phyloP scores from a whole-genome alignment of 306 rosid genomes.

The Fagus crenata region DNA sequence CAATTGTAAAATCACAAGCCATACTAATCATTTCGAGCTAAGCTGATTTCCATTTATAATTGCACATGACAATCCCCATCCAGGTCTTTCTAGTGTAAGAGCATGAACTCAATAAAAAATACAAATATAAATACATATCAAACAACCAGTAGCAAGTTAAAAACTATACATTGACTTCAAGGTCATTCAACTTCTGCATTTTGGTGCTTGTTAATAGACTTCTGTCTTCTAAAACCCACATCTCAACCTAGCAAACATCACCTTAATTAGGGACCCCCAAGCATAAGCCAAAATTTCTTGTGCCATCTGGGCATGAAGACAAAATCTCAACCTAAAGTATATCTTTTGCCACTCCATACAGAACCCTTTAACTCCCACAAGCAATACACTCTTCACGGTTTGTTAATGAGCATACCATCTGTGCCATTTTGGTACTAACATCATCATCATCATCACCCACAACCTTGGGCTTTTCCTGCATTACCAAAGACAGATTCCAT shows the following conservation, averaged over 20 bases:
- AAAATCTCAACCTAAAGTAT: background rate
- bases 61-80: background rate
- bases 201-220: background rate
- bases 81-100: background rate
- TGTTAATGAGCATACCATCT: slow-evolving; percentile 83
- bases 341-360: background rate
- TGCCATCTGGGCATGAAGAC: background rate
- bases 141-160: slow-evolving; percentile 3
- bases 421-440: slow-evolving; percentile 64
- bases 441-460: slow-evolving; percentile 50
- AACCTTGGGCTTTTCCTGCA: slow-evolving; percentile 48
- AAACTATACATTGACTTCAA: slow-evolving; percentile 35
- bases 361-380: slow-evolving; percentile 65
- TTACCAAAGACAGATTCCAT: slow-evolving; percentile 6
- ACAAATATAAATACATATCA: background rate
- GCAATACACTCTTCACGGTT: slow-evolving; percentile 82
- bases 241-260: background rate
- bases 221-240: background rate
- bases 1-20: background rate
- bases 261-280: background rate
- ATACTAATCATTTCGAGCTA: background rate
- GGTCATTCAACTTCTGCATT: background rate
- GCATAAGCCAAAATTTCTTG: background rate
- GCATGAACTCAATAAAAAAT: background rate
- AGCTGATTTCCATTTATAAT: background rate